phyloP scores from a whole-genome alignment of 345 rosid genomes.

The Geranium brycei region DNA sequence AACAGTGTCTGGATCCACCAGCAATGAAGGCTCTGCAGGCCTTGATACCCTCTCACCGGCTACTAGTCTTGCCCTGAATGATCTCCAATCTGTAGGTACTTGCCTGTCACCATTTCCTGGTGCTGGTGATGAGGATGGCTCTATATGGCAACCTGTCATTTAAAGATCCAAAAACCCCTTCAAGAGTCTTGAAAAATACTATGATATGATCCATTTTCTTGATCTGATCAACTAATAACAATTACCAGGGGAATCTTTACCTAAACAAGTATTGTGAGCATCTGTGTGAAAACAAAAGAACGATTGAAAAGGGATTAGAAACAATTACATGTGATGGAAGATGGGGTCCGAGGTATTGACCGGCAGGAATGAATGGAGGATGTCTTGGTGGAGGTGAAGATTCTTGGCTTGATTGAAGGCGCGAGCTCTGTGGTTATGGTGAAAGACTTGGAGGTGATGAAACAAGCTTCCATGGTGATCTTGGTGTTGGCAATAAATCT shows the following conservation, averaged over 20 bases:
- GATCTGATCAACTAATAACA: too few relatives aligned
- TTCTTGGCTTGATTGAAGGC: constrained; percentile 31
- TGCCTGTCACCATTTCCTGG: background rate
- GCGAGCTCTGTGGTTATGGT: constrained; percentile 28
- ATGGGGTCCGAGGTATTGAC: constrained; percentile 17
- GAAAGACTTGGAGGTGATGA: constrained; percentile 1
- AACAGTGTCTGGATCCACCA: constrained; percentile 22
- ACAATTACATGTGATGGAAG: constrained; percentile 27
- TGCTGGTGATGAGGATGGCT: constrained; percentile 25
- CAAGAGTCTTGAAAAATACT: background rate
- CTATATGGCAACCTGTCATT: constrained; percentile 37
- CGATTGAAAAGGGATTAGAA: background rate
- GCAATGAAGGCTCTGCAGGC: constrained; percentile 22
- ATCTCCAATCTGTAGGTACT: constrained; percentile 53
- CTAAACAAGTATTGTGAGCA: too few relatives aligned
- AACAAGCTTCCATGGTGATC: constrained; percentile 57
- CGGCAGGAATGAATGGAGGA: constrained; percentile 17
- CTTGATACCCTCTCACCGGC: constrained; percentile 32
- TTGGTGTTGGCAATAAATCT: too few relatives aligned
- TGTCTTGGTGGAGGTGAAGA: constrained; percentile 17
- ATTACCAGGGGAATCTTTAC: too few relatives aligned
- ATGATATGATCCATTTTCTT: background rate
- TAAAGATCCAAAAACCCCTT: background rate
- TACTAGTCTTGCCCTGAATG: constrained; percentile 67
- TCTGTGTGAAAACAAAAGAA: too few relatives aligned